Conservation (phyloP, 2,329 filamentous ascomycete genomes). For the Paraconiothyrium brasiliense region DNA sequence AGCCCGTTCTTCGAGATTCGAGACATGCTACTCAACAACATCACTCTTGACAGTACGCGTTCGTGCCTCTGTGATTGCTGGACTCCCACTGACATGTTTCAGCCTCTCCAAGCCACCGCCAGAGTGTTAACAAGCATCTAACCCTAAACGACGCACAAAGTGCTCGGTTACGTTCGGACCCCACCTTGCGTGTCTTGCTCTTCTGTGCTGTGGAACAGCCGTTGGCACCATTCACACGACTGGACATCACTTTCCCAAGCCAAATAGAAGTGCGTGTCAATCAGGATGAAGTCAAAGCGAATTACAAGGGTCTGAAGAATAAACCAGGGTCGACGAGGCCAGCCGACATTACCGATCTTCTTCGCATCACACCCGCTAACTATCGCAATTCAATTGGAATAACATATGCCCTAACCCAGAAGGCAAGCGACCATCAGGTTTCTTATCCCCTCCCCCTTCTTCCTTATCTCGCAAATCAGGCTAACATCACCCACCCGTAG, state of each 20-base stretch:
- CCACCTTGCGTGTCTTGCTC: constrained; percentile 77
- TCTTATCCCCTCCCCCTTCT: constrained; percentile 25
- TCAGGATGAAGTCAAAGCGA: constrained; percentile 86
- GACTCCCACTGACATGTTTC: neutral
- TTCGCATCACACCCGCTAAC: constrained; percentile 72
- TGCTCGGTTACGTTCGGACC: constrained; percentile 66
- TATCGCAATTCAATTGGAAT: constrained; percentile 83
- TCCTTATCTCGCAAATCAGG: neutral
- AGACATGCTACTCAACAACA: constrained; percentile 69
- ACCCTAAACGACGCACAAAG: constrained; percentile 64
- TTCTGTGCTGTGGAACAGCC: constrained; percentile 76
- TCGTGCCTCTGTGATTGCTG: neutral
- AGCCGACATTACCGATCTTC: constrained; percentile 83
- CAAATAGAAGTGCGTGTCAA: constrained; percentile 95
- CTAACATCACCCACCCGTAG: constrained; percentile 38
- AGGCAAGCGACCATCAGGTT: constrained; percentile 65
- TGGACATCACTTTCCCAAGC: constrained; percentile 86
- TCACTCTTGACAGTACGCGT: constrained; percentile 75
- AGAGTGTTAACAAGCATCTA: constrained; percentile 68
- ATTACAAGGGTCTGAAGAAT: constrained; percentile 93
- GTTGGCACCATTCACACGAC: constrained; percentile 41
- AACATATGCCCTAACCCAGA: constrained; percentile 90
- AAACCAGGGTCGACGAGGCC: constrained; percentile 94
- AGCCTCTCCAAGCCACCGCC: constrained; percentile 69
- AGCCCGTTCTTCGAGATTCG: constrained; percentile 87